Evolutionary conservation across 306 rosid species (phyloP).

Genomic region (Boehmeria nivea): DNA sequence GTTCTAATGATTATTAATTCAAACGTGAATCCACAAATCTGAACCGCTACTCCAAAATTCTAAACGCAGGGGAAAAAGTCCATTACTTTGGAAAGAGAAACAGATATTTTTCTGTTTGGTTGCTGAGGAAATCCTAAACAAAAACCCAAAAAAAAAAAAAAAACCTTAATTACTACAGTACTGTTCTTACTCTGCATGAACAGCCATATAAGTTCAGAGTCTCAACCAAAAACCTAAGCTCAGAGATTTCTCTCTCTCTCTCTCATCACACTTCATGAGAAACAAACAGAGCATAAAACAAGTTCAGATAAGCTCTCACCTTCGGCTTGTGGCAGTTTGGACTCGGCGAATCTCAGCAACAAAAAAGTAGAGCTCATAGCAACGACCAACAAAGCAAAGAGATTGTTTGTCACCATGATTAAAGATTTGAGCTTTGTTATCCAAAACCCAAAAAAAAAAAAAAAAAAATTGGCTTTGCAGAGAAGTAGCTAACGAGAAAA

Average conservation of each 20-base stretch:
- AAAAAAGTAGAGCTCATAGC: slow-evolving; percentile 29
- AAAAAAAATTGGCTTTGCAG: no score
- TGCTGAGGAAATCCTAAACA: slow-evolving; percentile 1
- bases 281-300: no score
- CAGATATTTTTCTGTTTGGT: slow-evolving; percentile 4
- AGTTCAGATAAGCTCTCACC: slow-evolving; percentile 25
- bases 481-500: no score
- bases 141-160: no score
- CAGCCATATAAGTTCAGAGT: background rate
- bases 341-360: slow-evolving; percentile 37
- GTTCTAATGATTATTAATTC: no score
- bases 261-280: background rate
- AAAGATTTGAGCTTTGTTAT: slow-evolving; percentile 3
- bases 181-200: no score
- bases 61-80: background rate
- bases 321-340: slow-evolving; percentile 55
- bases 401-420: slow-evolving; percentile 32
- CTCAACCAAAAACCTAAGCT: slow-evolving; percentile 1
- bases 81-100: background rate
- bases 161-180: no score
- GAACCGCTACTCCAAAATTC: background rate
- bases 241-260: slow-evolving; percentile 13
- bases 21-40: background rate
- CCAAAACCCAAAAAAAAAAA: background rate
- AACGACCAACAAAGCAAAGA: slow-evolving; percentile 25